Percentiles rank a stretch among this genome's conserved stretches.
These are phyloP conservation scores for Tolypocladium ophioglossoides DNA, from an alignment of 2,329 filamentous ascomycete species.

Conservation along the genomic window DNA sequence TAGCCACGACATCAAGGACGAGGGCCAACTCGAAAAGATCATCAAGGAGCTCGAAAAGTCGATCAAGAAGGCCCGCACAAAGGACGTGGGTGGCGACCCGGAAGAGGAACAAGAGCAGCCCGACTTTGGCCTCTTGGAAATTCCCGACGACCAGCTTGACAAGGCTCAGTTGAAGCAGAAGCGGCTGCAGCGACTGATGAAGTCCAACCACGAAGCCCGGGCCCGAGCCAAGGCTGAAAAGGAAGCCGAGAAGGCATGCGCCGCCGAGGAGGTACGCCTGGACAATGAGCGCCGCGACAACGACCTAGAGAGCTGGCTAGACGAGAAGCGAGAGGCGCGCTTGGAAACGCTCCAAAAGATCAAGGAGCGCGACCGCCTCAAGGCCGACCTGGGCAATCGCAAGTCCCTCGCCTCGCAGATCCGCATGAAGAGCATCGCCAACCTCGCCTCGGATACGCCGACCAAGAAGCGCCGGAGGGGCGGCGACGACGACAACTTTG, in stretches of 20 bases:
- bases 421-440: slow-evolving; percentile 96
- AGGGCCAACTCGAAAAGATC: slow-evolving; percentile 70
- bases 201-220: slow-evolving; percentile 87
- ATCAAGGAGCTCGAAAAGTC: slow-evolving; percentile 86
- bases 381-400: slow-evolving; percentile 89
- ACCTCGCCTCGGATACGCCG: slow-evolving; percentile 83
- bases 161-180: slow-evolving; percentile 88
- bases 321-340: slow-evolving; percentile 69
- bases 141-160: slow-evolving; percentile 86
- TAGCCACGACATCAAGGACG: slow-evolving; percentile 84
- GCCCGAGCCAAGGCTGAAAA: slow-evolving; percentile 94
- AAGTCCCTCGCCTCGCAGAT: slow-evolving; percentile 95
- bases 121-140: slow-evolving; percentile 78
- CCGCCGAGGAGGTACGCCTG: slow-evolving; percentile 71
- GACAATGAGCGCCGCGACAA: slow-evolving; percentile 78
- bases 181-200: slow-evolving; percentile 82
- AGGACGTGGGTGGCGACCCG: slow-evolving; percentile 75
- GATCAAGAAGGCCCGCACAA: slow-evolving; percentile 82
- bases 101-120: slow-evolving; percentile 75
- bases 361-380: slow-evolving; percentile 86
- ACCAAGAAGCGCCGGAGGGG: slow-evolving; percentile 75
- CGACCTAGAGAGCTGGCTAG: slow-evolving; percentile 78
- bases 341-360: slow-evolving; percentile 65
- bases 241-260: slow-evolving; percentile 76
- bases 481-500: slow-evolving; percentile 91